Evolutionary conservation across 2,329 filamentous ascomycete genomes (phyloP).

Genomic region (Chaetomiaceae sp.): DNA sequence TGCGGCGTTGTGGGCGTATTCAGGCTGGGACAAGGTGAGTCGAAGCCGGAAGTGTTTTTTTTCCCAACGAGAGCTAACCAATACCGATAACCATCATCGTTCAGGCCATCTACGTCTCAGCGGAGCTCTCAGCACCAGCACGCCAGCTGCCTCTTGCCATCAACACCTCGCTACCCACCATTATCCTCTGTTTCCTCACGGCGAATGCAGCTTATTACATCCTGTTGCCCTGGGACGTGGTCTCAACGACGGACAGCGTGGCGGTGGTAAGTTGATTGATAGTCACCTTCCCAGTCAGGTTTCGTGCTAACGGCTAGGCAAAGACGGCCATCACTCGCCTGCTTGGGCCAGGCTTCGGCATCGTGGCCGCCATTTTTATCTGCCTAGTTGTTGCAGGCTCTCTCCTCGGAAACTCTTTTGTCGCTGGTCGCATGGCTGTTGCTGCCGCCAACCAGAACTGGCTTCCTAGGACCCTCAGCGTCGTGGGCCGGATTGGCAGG

Average conservation of each 20-base stretch:
- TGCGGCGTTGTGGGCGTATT: constrained; percentile 60
- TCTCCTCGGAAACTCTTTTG: constrained; percentile 59
- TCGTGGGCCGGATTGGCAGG: constrained; percentile 42
- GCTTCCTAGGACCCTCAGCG: constrained; percentile 44
- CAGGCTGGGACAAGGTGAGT: constrained; percentile 60
- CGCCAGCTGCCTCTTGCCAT: constrained; percentile 57
- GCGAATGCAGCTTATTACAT: constrained; percentile 61
- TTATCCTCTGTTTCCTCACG: constrained; percentile 55
- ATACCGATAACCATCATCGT: constrained; percentile 1
- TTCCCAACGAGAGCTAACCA: too few species aligned
- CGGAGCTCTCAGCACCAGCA: constrained; percentile 48
- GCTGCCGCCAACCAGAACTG: constrained; percentile 52
- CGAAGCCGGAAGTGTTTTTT: constrained; percentile 34
- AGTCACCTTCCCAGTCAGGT: background rate
- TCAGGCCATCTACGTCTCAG: constrained; percentile 52
- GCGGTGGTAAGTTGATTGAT: constrained; percentile 49
- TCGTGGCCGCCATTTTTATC: constrained; percentile 52
- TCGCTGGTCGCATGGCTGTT: constrained; percentile 57
- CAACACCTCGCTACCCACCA: constrained; percentile 56
- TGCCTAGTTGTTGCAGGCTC: constrained; percentile 59
- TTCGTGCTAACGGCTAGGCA: background rate
- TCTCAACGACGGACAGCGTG: constrained; percentile 57
- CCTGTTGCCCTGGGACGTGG: constrained; percentile 54
- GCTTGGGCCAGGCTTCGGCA: constrained; percentile 49
- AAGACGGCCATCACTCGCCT: constrained; percentile 54